Percentiles rank a stretch among this genome's conserved stretches.
Conservation (phyloP, 1,284 basidiomycete species). For the Athelia psychrophila region DNA sequence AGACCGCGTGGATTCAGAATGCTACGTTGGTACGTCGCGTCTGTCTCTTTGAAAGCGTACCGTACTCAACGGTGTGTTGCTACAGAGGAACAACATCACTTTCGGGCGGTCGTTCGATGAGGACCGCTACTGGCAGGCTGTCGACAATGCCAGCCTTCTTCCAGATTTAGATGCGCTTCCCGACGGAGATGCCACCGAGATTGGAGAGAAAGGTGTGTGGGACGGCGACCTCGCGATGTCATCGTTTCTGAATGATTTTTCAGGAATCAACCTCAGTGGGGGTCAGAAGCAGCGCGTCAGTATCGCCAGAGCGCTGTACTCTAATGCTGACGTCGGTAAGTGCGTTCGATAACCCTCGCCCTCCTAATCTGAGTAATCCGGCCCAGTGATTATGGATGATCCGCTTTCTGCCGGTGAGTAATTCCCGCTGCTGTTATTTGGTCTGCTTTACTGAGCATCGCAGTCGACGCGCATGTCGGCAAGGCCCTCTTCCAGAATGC, state of each 20-base stretch:
- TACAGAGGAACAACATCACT: constrained; percentile 62
- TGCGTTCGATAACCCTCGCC: too few relatives aligned
- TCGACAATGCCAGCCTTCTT: constrained; percentile 73
- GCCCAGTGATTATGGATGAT: constrained; percentile 61
- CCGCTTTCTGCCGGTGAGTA: constrained; percentile 63
- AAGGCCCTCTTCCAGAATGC: constrained; percentile 67
- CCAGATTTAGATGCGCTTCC: constrained; percentile 81
- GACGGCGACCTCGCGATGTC: constrained; percentile 23
- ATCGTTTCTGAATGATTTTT: too few relatives aligned
- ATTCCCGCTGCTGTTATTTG: not conserved
- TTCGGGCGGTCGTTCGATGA: constrained; percentile 83
- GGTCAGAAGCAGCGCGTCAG: constrained; percentile 68
- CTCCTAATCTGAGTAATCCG: too few relatives aligned
- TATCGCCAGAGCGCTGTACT: constrained; percentile 74
- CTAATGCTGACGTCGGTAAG: constrained; percentile 55
- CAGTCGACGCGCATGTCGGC: constrained; percentile 71
- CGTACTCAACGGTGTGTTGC: not conserved
- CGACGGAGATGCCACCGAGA: constrained; percentile 83
- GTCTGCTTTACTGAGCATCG: not conserved
- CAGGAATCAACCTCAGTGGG: constrained; percentile 23
- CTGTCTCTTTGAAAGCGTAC: too few relatives aligned
- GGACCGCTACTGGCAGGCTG: constrained; percentile 73
- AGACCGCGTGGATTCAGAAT: constrained; percentile 85
- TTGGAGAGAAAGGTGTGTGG: constrained; percentile 78
- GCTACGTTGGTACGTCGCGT: constrained; percentile 55